These are phyloP conservation scores for Rhizopogon vinicolor DNA, from an alignment of 768 basidiomycete genomes.

Conservation along the genomic window DNA sequence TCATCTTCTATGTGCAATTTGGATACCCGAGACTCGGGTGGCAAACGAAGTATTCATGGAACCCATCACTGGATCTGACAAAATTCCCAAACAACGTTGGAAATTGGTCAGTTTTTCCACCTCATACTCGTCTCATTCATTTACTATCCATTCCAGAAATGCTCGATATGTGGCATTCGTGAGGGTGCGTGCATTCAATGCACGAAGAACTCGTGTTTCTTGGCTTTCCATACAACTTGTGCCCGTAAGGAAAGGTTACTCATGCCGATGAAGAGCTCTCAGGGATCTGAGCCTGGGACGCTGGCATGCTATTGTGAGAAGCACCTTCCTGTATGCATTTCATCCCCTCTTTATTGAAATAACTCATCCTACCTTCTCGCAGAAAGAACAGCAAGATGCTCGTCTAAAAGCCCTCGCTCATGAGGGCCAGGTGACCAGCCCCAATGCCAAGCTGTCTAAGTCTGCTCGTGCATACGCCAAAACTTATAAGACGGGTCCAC, in stretches of 20 bases:
- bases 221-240: conserved; percentile 94
- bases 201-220: conserved; percentile 82
- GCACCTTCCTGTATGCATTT: conserved; percentile 74
- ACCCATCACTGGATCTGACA: conserved; percentile 86
- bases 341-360: neutral
- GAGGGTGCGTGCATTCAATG: conserved; percentile 96
- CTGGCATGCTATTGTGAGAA: conserved; percentile 85
- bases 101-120: conserved; percentile 64
- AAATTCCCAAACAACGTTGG: conserved; percentile 88
- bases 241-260: conserved; percentile 83
- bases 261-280: conserved; percentile 81
- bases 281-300: conserved; percentile 66
- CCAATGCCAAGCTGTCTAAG: conserved; percentile 53
- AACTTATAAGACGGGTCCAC: conserved; percentile 88
- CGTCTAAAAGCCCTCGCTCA: conserved; percentile 53
- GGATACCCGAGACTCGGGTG: conserved; percentile 92
- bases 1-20: conserved; percentile 94
- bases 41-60: conserved; percentile 98
- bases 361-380: neutral
- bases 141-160: conserved; percentile 38
- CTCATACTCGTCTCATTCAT: neutral
- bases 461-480: conserved; percentile 89
- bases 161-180: conserved; percentile 55
- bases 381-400: conserved; percentile 69
- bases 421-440: conserved; percentile 34